Conservation (phyloP, 805 yeast genomes). For the Lipomyces chichibuensis region DNA sequence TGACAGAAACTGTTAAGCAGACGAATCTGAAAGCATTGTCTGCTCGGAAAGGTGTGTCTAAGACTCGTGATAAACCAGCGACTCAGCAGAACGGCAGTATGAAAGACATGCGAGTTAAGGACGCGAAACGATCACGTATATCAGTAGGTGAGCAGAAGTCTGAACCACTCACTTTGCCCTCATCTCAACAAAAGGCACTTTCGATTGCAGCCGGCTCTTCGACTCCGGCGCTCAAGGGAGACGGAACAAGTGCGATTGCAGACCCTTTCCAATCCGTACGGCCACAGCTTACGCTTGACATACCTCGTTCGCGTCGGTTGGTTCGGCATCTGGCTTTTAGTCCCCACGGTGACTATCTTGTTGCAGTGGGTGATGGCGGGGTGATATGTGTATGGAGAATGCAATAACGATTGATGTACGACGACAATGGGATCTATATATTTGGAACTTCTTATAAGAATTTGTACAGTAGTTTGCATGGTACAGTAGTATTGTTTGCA, state of each 20-base stretch:
- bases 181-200: not conserved
- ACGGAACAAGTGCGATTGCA: slow-evolving; percentile 23
- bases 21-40: not conserved
- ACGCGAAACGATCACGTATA: not conserved
- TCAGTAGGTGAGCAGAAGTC: not conserved
- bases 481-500: not conserved
- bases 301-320: slow-evolving; percentile 21
- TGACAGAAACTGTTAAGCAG: not conserved
- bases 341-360: slow-evolving; percentile 27
- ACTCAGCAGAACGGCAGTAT: not conserved
- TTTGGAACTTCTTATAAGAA: not conserved
- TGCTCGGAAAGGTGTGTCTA: not conserved
- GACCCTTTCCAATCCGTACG: slow-evolving; percentile 24
- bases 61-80: not conserved
- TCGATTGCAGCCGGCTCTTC: not conserved
- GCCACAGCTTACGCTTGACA: slow-evolving; percentile 20
- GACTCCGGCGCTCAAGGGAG: not conserved
- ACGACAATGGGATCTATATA: not conserved
- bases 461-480: not conserved
- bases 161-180: not conserved
- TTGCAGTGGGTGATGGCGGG: slow-evolving; percentile 34
- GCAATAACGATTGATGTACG: not conserved
- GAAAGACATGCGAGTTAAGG: not conserved
- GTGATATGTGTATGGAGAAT: slow-evolving; percentile 25
- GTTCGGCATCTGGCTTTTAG: slow-evolving; percentile 31